Evolutionary conservation across 768 basidiomycete genomes (phyloP).

Genomic region (Tricholoma flavovirens): DNA sequence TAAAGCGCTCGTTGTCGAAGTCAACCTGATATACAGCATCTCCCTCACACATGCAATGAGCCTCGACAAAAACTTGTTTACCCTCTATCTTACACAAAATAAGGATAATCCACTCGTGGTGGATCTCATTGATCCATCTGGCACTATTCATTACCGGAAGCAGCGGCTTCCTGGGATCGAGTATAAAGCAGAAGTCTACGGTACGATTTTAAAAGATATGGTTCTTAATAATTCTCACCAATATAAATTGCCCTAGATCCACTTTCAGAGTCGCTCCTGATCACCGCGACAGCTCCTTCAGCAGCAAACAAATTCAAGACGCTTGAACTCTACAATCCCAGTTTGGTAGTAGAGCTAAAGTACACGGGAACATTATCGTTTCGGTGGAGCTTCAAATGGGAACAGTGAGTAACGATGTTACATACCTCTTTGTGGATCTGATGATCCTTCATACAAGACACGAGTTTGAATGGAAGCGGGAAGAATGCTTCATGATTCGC

Average conservation of each 20-base stretch:
- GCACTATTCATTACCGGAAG: constrained; percentile 67
- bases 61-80: constrained; percentile 82
- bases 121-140: constrained; percentile 65
- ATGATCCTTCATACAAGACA: constrained; percentile 43
- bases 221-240: neutral
- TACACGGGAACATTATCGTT: constrained; percentile 70
- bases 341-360: constrained; percentile 61
- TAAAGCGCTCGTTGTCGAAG: neutral
- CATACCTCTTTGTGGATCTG: neutral
- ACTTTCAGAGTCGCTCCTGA: constrained; percentile 63
- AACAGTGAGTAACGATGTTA: constrained; percentile 51
- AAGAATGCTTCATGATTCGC: constrained; percentile 76
- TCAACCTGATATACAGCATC: too few species aligned
- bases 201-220: constrained; percentile 29
- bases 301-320: constrained; percentile 68
- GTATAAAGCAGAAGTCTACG: constrained; percentile 65
- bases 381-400: constrained; percentile 78
- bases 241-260: constrained; percentile 48
- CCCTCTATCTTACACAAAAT: constrained; percentile 59
- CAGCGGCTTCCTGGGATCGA: constrained; percentile 46
- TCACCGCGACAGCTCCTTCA: constrained; percentile 58
- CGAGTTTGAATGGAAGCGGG: constrained; percentile 81
- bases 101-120: constrained; percentile 53
- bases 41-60: constrained; percentile 47
- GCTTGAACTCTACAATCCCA: constrained; percentile 72